Evolutionary conservation across 352 stramenopile species (phyloP), one percentile per base, ranked within the genome.

Genomic region (Pythium plurisporium): DNA sequence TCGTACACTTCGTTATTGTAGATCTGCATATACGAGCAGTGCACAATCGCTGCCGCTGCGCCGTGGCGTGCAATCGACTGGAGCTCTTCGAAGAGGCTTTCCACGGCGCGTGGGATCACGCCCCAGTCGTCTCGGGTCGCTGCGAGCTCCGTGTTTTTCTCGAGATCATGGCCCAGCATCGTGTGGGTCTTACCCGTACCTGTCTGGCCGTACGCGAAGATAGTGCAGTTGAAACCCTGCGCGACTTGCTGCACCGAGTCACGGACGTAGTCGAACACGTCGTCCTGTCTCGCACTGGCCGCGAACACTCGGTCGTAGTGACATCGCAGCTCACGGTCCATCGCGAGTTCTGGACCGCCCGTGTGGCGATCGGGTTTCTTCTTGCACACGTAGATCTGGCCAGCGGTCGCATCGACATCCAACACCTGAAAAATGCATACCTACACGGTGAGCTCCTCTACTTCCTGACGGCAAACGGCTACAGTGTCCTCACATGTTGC

Each of bases 1-100:
- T 92, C 82, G 44, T 73, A 90, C 4, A 92, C 72, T 43, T 92
- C 78, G 54, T 90, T 92, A 58, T 90, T 89, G 76, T 97, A 97
- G 53, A 97, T 89, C 50, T 97, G 88, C 72, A 97, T 91, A 55
- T 95, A 95, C 29, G 87, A 96, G 54, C 84, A 92, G 61, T 94
- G 82, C 7, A 97, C 83, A 1, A 89, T 65, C 12, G 57, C 57
- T 6, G 70, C 79, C 11, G 79, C 76, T 0, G 73, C 84, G 17
- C 81, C 79, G 17, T 82, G 62, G 4, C 38, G 51, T 17, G 67
- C 59, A 19, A 88, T 84, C 11, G 76, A 68, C 19, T 56, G 56
- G 37, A 91, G 64, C 47, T 91, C 84, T 17, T 87, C 66, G 55
- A 97, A 97, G 12, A 97, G 62, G 46, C 82, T 80, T 45, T 81